phyloP scores from a whole-genome alignment of 345 rosid genomes.

The Schrenkiella parvula region DNA sequence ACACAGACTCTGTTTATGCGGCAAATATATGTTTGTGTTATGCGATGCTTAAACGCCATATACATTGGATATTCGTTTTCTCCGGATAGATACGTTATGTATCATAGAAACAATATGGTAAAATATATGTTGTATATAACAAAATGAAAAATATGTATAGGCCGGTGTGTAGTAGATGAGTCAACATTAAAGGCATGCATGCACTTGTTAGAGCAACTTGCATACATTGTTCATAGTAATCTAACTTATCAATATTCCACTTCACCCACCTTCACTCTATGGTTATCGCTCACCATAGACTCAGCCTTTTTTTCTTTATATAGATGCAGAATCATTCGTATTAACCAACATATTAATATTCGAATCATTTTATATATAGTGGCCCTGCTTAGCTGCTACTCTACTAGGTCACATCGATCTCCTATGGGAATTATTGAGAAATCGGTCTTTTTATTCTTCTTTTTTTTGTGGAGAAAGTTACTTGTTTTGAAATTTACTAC shows the following conservation, averaged over 20 bases:
- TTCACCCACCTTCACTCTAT: slow-evolving; percentile 27
- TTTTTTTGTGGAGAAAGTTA: too few species aligned
- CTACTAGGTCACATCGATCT: slow-evolving; percentile 2
- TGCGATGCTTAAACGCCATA: neutral
- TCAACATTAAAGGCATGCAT: slow-evolving; percentile 32
- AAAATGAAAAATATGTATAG: slow-evolving; percentile 3
- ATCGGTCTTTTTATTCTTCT: neutral
- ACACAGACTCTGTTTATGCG: neutral
- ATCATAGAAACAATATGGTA: neutral
- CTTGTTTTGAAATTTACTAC: neutral
- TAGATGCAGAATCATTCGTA: neutral
- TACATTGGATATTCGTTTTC: neutral
- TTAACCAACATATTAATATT: neutral
- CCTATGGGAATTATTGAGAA: neutral
- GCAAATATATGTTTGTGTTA: neutral
- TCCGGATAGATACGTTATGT: neutral
- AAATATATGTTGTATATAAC: neutral
- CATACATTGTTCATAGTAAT: slow-evolving; percentile 21
- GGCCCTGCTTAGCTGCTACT: neutral
- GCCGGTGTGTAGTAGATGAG: slow-evolving; percentile 34
- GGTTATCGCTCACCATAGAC: slow-evolving; percentile 13
- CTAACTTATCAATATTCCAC: slow-evolving; percentile 32
- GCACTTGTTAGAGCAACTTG: slow-evolving; percentile 32
- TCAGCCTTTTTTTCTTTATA: neutral
- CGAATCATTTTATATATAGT: neutral